These are phyloP conservation scores for Penicillium antarcticum DNA, from an alignment of 495 filamentous ascomycete species.

Conservation along the genomic window DNA sequence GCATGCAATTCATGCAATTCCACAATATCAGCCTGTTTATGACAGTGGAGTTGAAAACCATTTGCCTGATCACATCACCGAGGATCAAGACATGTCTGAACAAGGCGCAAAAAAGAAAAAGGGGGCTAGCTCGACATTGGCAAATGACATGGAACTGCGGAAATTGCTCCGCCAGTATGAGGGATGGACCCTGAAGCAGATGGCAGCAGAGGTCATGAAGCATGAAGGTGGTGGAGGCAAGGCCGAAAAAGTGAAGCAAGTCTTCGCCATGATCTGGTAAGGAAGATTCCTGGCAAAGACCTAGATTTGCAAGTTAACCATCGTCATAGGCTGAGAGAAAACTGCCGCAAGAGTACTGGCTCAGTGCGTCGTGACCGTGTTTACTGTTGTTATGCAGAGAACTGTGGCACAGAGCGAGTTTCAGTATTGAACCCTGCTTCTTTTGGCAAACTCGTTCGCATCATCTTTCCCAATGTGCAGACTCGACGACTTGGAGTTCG, in stretches of 20 bases:
- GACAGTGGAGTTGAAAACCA: slow-evolving; percentile 67
- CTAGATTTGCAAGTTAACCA: background rate
- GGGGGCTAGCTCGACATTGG: slow-evolving; percentile 66
- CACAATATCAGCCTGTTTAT: slow-evolving; percentile 56
- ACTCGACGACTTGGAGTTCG: slow-evolving; percentile 88
- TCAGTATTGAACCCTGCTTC: slow-evolving; percentile 93
- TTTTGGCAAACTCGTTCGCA: slow-evolving; percentile 94
- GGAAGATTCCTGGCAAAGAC: background rate
- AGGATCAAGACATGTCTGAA: slow-evolving; percentile 65
- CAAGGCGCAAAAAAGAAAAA: slow-evolving; percentile 61
- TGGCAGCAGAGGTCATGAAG: slow-evolving; percentile 74
- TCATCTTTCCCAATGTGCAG: slow-evolving; percentile 91
- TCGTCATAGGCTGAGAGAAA: slow-evolving; percentile 68
- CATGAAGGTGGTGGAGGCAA: slow-evolving; percentile 68
- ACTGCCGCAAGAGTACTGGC: slow-evolving; percentile 74
- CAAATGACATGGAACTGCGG: slow-evolving; percentile 89
- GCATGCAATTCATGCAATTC: slow-evolving; percentile 37
- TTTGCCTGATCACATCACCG: slow-evolving; percentile 55
- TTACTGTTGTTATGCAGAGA: slow-evolving; percentile 86
- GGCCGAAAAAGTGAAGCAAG: slow-evolving; percentile 91
- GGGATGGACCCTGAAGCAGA: slow-evolving; percentile 70
- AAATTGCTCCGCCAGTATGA: slow-evolving; percentile 76
- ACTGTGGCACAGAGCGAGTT: slow-evolving; percentile 88
- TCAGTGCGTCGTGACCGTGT: slow-evolving; percentile 90
- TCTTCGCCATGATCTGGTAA: slow-evolving; percentile 98